A percentile compares a stretch with the other conserved stretches of the same genome.
These are phyloP conservation scores for Amaranthus palmeri DNA, from an alignment of 148 eudicot genomes.

Conservation along the genomic window DNA sequence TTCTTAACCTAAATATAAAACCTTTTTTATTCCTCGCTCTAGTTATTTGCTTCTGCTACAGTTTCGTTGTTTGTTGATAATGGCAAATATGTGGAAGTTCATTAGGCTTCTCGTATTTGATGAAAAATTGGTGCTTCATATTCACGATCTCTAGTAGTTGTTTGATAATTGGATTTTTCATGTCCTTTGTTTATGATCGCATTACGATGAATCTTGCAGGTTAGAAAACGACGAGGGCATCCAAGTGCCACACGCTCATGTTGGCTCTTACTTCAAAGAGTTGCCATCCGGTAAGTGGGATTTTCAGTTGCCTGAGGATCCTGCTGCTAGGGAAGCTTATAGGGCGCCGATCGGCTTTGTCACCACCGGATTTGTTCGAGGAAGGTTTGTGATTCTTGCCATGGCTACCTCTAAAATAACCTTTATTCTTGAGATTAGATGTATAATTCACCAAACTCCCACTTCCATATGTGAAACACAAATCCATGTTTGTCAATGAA, in stretches of 20 bases:
- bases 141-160: neutral
- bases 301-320: conserved; percentile 55
- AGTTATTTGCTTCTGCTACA: neutral
- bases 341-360: conserved; percentile 84
- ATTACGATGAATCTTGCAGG: conserved; percentile 40
- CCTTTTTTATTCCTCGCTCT: neutral
- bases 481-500: conserved; percentile 4
- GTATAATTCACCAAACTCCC: neutral
- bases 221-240: conserved; percentile 37
- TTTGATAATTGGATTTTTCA: conserved; percentile 4
- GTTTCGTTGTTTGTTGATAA: neutral
- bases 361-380: conserved; percentile 83
- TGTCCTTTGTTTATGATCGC: conserved; percentile 4
- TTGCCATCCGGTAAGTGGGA: conserved; percentile 65
- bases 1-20: neutral
- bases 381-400: conserved; percentile 45
- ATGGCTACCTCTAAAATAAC: too few species aligned
- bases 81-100: neutral
- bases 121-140: neutral
- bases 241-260: conserved; percentile 55
- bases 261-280: conserved; percentile 49
- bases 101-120: neutral
- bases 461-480: neutral
- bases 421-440: too few species aligned
- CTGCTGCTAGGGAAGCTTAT: conserved; percentile 43